Base-by-base conservation (phyloP, 192 early-diverging fungal species). In the Linnemannia hyalina region DNA sequence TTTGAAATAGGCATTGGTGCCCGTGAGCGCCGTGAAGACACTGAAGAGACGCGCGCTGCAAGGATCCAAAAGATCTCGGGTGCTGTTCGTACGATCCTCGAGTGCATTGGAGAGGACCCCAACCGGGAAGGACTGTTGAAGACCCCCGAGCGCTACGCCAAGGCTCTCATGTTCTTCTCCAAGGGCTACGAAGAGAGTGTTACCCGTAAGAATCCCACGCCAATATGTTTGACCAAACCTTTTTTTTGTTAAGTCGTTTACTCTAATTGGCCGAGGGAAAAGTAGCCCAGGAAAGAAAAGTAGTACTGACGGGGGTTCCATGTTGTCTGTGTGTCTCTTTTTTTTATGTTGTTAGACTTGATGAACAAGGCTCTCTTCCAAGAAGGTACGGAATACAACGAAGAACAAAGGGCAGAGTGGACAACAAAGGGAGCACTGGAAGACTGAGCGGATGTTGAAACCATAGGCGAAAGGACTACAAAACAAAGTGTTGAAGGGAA, bases 91-190 rank as follows among this genome's bases (percentile, higher is more conserved):
- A 96, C 95, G 0, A 94, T 99, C n/a, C 88, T 99, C 60, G 94
- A 96, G 85, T 95, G 94, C 88, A 93, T 99, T 46, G 99, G 99
- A 40, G 99, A 99, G 88, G 97, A 99, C 88, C 94, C 96, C 13
- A 92, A 95, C 42, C 93, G 99, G 63, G 98, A 99, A 87, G 99
- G 99, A 5, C 88, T 99, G 65, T 84, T 96, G 70, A 99, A 98
- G 90, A 99, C 98, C 0, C 99, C 99, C 40, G 93, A 97, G 82
- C 95, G 98, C 22, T 99, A 98, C 83, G 99, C 99, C 54, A 97
- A 98, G 91, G 98, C 99, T 9, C 90, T 99, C 35, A 95, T 98
- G 95, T 99, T 98, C 79, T 96, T 99, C 80, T 98, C 99, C 8
- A 96, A 98, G 89, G 99, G 98, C 22, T 99, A 99, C 90, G 98